Evolutionary conservation across 345 rosid genomes (phyloP), one percentile per base, ranked within the genome.

Genomic region (Populus simonii): DNA sequence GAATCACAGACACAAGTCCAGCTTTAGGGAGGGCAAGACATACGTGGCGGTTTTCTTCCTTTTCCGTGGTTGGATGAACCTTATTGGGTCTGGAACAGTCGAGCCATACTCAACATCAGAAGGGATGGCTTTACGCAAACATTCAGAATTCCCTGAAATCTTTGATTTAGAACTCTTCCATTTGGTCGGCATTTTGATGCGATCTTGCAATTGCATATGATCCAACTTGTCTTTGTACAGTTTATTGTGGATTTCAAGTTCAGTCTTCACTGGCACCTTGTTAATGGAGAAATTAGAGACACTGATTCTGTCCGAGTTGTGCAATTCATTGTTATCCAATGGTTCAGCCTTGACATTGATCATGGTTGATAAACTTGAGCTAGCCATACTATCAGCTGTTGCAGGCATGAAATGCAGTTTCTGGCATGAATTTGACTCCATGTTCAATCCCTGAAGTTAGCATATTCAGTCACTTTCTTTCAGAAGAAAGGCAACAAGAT

Each of bases 41-140:
- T 76, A 93, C 97, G 91, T 96, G 65, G 94, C 94, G 74, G 98
- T 92, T 84, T 87, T 96, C 86, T 87, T 96, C 79, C 93, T 91
- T 79, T 90, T 93, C 85, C 87, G 80, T 35, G 86, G 84, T 70
- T 71, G 84, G 72, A 36, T 65, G 47, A 85, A 75, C 68, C 69
- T 82, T 63, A 76, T 39, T 68, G 88, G 89, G 71, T 88, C 83
- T 67, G 84, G 35, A 74, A 74, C 69, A 77, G 71, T 17, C 29
- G 71, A 74, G 35, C 79, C 66, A 66, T 41, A 35, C 55, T 79
- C 86, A 68, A 78, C 18, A 76, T 84, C 75, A 69, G 78, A 78
- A 65, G 83, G 78, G 39, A 71, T 16, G 55, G 23, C 41, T 71
- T 77, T 78, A 12, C 74, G 10, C 65, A 57, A 80, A 83, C 80